Conservation (phyloP, 2,329 filamentous ascomycete genomes). For the Blastomyces parvus region DNA sequence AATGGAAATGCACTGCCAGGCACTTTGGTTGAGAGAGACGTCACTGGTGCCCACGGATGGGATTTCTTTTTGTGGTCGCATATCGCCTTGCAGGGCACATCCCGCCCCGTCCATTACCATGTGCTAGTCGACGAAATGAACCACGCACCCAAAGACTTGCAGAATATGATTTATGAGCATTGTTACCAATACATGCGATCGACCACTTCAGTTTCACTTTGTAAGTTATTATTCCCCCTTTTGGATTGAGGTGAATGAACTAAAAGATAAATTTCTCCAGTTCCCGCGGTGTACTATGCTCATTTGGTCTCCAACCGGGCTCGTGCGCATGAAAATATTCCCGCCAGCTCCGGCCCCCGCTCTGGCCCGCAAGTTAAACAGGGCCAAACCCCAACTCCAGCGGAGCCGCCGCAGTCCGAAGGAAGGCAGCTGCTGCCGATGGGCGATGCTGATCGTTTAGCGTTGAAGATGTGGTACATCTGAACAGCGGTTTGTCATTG, state of each 20-base stretch:
- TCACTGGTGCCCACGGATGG: conserved; percentile 84
- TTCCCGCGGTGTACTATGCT: conserved; percentile 89
- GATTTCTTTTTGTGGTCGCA: conserved; percentile 72
- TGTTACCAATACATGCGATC: conserved; percentile 89
- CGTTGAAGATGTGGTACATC: conserved; percentile 36
- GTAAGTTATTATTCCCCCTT: conserved; percentile 21
- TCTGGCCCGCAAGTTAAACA: conserved; percentile 31
- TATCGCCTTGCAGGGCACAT: conserved; percentile 83
- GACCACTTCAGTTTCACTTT: conserved; percentile 81
- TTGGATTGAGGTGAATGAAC: conserved; percentile 1
- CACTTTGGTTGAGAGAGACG: conserved; percentile 74
- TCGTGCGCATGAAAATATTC: conserved; percentile 57
- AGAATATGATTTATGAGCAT: conserved; percentile 87
- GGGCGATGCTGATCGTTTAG: conserved; percentile 23
- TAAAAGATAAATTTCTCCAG: conserved; percentile 18
- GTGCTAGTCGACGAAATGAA: conserved; percentile 74
- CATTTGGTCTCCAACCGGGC: conserved; percentile 79
- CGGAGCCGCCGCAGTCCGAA: conserved; percentile 24
- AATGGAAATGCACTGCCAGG: conserved; percentile 80
- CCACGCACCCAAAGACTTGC: conserved; percentile 58
- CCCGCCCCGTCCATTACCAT: conserved; percentile 85
- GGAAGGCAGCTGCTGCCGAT: conserved; percentile 28
- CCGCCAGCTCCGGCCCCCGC: conserved; percentile 32
- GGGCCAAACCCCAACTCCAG: conserved; percentile 20
- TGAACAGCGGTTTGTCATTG: conserved; percentile 12